A percentile compares a stretch with the other conserved stretches of the same genome.
phyloP scores from a whole-genome alignment of 169 alveolate species.

The Eimeria zaria region DNA sequence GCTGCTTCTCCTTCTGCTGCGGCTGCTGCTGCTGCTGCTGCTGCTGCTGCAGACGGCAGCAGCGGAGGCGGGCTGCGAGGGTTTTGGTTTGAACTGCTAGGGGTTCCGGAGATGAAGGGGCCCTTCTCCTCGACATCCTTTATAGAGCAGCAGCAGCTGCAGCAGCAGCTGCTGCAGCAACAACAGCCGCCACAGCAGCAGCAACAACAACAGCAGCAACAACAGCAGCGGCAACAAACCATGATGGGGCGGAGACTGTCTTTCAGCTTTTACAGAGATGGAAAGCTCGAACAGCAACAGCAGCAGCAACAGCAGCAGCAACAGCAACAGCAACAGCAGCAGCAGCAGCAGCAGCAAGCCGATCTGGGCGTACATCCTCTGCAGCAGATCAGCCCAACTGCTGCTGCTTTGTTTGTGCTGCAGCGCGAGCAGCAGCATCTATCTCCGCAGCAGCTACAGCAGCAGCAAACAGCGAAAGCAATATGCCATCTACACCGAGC shows the following conservation, averaged over 20 bases:
- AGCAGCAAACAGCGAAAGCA: slow-evolving; percentile 11
- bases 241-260: neutral
- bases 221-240: neutral
- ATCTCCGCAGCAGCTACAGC: slow-evolving; percentile 30
- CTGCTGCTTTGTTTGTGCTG: slow-evolving; percentile 47
- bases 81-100: slow-evolving; percentile 47
- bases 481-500: slow-evolving; percentile 41
- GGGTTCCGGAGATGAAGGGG: slow-evolving; percentile 38
- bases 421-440: slow-evolving; percentile 48
- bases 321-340: slow-evolving; percentile 12
- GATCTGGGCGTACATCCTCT: slow-evolving; percentile 13
- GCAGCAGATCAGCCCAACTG: slow-evolving; percentile 8
- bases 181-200: neutral
- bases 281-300: slow-evolving; percentile 8
- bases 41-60: slow-evolving; percentile 33
- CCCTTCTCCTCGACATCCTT: slow-evolving; percentile 24
- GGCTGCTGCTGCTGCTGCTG: slow-evolving; percentile 38
- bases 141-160: slow-evolving; percentile 37
- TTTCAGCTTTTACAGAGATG: neutral
- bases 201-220: neutral
- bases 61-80: slow-evolving; percentile 57
- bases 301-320: neutral
- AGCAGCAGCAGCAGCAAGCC: slow-evolving; percentile 39
- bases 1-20: neutral
- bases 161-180: neutral